These are phyloP conservation scores for Histomonas meleagridis DNA, from an alignment of 208 protist species.

Conservation along the genomic window DNA sequence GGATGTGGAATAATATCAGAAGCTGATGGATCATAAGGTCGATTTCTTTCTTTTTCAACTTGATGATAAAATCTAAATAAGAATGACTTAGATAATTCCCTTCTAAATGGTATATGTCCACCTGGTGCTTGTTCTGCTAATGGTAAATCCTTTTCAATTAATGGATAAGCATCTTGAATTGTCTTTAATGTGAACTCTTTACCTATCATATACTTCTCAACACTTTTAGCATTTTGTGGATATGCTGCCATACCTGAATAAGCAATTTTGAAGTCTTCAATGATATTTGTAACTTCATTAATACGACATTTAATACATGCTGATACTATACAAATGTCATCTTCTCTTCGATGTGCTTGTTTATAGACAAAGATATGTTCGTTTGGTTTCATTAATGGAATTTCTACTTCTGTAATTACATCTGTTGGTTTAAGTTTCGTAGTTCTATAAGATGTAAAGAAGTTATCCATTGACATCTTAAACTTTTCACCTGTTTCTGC, in stretches of 20 bases:
- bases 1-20: not conserved
- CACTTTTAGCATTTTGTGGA: conserved; percentile 40
- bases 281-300: not conserved
- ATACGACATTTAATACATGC: conserved; percentile 47
- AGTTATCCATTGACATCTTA: conserved; percentile 13
- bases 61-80: conserved; percentile 68
- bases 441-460: conserved; percentile 54
- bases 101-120: conserved; percentile 61
- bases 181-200: conserved; percentile 30
- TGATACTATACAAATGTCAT: conserved; percentile 70
- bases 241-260: conserved; percentile 52
- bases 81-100: conserved; percentile 55
- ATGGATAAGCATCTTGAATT: conserved; percentile 22
- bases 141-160: conserved; percentile 38
- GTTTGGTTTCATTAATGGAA: conserved; percentile 42
- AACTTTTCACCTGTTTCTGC: not conserved
- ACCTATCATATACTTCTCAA: conserved; percentile 49
- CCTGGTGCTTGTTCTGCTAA: conserved; percentile 48
- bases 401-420: conserved; percentile 48
- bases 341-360: conserved; percentile 60
- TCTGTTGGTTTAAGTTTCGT: conserved; percentile 54
- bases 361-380: conserved; percentile 61
- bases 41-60: not conserved
- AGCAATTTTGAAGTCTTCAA: conserved; percentile 46
- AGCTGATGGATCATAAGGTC: not conserved